Base-by-base conservation (phyloP, 768 basidiomycete species). In the Lactarius deliciosus region DNA sequence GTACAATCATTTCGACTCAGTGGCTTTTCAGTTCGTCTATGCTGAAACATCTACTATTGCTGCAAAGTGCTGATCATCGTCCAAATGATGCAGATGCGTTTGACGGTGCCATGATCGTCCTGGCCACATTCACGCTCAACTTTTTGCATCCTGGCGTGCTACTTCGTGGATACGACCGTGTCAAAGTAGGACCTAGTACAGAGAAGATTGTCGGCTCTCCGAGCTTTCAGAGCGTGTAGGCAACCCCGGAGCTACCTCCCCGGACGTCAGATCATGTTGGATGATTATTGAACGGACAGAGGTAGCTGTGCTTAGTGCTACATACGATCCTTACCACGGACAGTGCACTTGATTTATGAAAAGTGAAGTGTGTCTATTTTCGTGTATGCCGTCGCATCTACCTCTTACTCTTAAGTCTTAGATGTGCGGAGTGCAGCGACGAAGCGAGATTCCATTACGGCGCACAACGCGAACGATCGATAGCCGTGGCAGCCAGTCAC, bases 131-230 rank as follows among this genome's bases (percentile, higher is more conserved):
- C 36, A 64, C 61, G 18, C 45, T 67, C 3, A 67, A 67, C 28
- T 5, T 67, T 41, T 55, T 63, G 15, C 65, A 69, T 25, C 69
- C 65, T 13, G 65, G 69, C 25, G 32, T 62, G 50, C 47, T 68
- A 11, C 54, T 67, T 16, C 56, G n/a, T 38, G 63, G 63, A 20
- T 32, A 13, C 32, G 57, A 64, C 22, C 10, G 47, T n/a, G 20
- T 58, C n/a, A 38, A 25, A 22, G 56, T 57, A 30, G 57, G 22
- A 40, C 3, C n/a, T 13, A 25, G 7, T 34, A 16, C 15, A 13
- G 34, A 22, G n/a, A 34, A 57, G 1, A 9, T 20, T n/a, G 1
- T 16, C 32, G 8, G 28, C 28, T 25, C 50, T 22, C 4, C 50
- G 22, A 50, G 13, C 50, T 11, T 15, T 50, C 22, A 32, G 20